Evolutionary conservation across 2,329 filamentous ascomycete species (phyloP), one percentile per base, ranked within the genome.

Genomic region (Aspergillus sp.): DNA sequence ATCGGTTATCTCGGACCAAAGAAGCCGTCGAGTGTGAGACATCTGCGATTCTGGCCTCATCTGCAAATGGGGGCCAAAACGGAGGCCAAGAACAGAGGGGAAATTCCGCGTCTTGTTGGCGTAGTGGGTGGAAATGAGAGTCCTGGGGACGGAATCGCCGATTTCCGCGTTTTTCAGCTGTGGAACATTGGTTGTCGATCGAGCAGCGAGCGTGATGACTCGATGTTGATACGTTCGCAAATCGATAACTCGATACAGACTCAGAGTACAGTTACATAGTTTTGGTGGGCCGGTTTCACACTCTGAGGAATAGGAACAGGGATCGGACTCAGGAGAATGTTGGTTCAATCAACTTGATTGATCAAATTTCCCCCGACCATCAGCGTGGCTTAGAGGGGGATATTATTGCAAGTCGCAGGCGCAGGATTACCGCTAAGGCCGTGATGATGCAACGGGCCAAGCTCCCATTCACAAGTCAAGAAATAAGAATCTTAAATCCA

Each of bases 341-440:
- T 28, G 46, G 13, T 25, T 7, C 46, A 41, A 41, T 22, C n/a
- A n/a, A 56, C 17, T 15, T 49, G 54, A 47, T 56, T 56, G 43
- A 47, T 56, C 54, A 38, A 49, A 9, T 41, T 15, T 28, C 28
- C 22, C 54, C 23, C 28, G 45, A 38, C 45, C 19, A 38, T 38
- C 54, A 49, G 28, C 54, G 54, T 56, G 54, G 54, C 45, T 56
- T 56, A 45, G 53, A 19, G 51, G 22, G n/a, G 53, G 25, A 43
- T 25, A 25, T 41, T 38, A 8, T 38, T 34, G 43, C 43, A 48
- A 28, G 28, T 17, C 38, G 31, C 46, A 47, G 28, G 43, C 54
- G 45, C 45, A 49, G 45, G 45, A 47, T 49, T 56, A 28, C 17
- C 30, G 54, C 54, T 46, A 56, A 56, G 54, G 25, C 3, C 25